Percentiles rank a stretch among this genome's conserved stretches.
These are phyloP conservation scores for Dictyostelium firmibasis DNA, from an alignment of 78 protist genomes.

Conservation along the genomic window DNA sequence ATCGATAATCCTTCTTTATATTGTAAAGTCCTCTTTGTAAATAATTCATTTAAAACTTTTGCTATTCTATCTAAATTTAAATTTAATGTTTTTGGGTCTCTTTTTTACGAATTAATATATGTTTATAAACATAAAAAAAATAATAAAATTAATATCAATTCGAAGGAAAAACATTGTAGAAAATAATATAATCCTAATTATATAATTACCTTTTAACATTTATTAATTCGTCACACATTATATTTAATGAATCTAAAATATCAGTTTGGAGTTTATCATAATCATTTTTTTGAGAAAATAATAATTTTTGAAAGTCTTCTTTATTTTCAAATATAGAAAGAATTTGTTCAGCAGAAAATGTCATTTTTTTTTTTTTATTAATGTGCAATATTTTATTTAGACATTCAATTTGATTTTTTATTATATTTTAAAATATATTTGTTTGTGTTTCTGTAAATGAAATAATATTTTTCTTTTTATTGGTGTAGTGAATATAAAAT, in stretches of 20 bases:
- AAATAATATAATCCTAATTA: too few species aligned
- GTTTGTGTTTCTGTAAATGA: too few species aligned
- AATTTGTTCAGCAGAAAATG: neutral
- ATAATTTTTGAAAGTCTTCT: slow-evolving; percentile 12
- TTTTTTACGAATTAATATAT: neutral
- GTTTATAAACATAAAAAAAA: neutral
- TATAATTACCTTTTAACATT: neutral
- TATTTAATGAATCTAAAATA: neutral
- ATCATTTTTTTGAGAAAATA: neutral
- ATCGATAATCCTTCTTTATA: slow-evolving; percentile 1
- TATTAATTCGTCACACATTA: neutral
- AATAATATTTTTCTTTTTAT: neutral
- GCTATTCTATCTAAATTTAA: neutral
- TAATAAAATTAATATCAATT: too few species aligned
- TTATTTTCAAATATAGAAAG: neutral
- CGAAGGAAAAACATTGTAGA: too few species aligned
- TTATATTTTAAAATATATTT: neutral
- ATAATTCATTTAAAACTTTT: slow-evolving; percentile 6
- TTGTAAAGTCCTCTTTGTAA: neutral
- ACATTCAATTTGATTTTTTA: neutral
- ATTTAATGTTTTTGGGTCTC: slow-evolving; percentile 13
- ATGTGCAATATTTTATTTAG: neutral
- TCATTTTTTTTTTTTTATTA: neutral
- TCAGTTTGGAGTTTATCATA: neutral
- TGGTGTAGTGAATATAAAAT: neutral